A percentile compares a stretch with the other conserved stretches of the same genome.
These are phyloP conservation scores for Hyphodiscus hymeniophilus DNA, from an alignment of 495 filamentous ascomycete genomes.

Conservation along the genomic window DNA sequence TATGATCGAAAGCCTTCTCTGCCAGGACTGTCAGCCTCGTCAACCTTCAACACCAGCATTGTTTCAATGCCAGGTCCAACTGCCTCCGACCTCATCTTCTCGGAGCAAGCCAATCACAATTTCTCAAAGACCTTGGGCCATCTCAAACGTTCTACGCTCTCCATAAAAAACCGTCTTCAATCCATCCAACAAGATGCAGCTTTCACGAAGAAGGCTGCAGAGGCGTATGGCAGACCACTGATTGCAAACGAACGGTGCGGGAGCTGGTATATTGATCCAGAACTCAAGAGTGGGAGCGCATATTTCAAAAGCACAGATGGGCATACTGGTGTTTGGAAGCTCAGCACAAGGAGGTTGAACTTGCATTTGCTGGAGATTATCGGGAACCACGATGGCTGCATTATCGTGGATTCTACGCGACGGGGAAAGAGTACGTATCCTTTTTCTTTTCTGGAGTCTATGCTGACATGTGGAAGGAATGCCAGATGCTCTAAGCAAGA, in stretches of 20 bases:
- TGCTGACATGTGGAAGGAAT: constrained; percentile 44
- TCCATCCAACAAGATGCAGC: constrained; percentile 61
- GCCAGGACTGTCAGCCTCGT: too few species aligned
- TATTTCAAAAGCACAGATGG: constrained; percentile 99
- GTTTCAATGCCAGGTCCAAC: constrained; percentile 11
- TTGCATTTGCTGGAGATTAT: constrained; percentile 63
- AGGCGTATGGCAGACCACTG: constrained; percentile 56
- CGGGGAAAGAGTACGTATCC: constrained; percentile 66
- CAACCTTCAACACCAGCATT: too few species aligned
- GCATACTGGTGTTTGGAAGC: constrained; percentile 81
- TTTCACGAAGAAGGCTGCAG: constrained; percentile 52
- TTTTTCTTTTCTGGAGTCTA: background rate
- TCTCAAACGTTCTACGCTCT: constrained; percentile 66
- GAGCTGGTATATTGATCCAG: constrained; percentile 84
- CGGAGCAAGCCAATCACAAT: constrained; percentile 42
- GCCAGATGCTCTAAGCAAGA: constrained; percentile 90
- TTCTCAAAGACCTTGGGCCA: constrained; percentile 44
- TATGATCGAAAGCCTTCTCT: too few species aligned
- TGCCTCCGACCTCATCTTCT: constrained; percentile 37
- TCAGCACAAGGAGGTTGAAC: constrained; percentile 78
- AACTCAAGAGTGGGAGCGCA: constrained; percentile 55
- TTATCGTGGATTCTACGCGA: constrained; percentile 93
- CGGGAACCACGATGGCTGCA: constrained; percentile 61
- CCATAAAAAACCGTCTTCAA: constrained; percentile 67
- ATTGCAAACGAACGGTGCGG: constrained; percentile 91